Percentiles rank a stretch among this genome's conserved stretches.
Evolutionary conservation across 768 basidiomycete species (phyloP).

Genomic region (Albatrellus ellisii): DNA sequence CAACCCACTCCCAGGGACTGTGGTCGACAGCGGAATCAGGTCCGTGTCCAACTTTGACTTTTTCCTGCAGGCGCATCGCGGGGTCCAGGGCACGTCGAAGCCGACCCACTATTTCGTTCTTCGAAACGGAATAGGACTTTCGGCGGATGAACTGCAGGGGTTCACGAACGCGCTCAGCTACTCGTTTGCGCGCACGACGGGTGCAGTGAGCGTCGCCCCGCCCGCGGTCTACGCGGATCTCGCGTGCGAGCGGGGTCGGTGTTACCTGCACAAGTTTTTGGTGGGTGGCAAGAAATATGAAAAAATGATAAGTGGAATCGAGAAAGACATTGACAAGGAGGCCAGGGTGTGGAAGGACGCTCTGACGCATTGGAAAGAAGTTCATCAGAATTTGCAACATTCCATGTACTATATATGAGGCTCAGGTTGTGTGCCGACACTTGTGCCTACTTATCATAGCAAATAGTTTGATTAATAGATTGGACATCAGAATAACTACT

Average conservation of each 20-base stretch:
- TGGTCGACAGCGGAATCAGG: conserved; percentile 41
- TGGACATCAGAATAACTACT: background rate
- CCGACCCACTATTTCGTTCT: conserved; percentile 45
- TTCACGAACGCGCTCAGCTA: conserved; percentile 43
- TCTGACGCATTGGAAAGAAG: conserved; percentile 41
- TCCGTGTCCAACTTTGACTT: conserved; percentile 43
- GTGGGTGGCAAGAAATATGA: conserved; percentile 24
- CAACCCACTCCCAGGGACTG: conserved; percentile 39
- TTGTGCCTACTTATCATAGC: background rate
- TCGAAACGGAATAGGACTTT: conserved; percentile 38
- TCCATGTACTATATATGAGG: conserved; percentile 63
- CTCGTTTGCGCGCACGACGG: conserved; percentile 48
- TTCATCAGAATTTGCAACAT: conserved; percentile 39
- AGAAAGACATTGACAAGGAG: conserved; percentile 28
- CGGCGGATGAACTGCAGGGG: conserved; percentile 37
- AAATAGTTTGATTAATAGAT: background rate
- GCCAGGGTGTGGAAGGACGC: conserved; percentile 45
- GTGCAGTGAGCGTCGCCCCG: conserved; percentile 31
- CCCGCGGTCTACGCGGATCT: conserved; percentile 35
- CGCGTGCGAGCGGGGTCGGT: conserved; percentile 40
- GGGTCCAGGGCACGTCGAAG: conserved; percentile 32
- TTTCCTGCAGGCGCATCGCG: conserved; percentile 39
- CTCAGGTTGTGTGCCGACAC: background rate
- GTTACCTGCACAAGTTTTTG: conserved; percentile 36
- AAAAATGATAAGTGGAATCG: conserved; percentile 19